phyloP scores from a whole-genome alignment of 2,329 filamentous ascomycete genomes.

The Aureobasidium mangrovei region DNA sequence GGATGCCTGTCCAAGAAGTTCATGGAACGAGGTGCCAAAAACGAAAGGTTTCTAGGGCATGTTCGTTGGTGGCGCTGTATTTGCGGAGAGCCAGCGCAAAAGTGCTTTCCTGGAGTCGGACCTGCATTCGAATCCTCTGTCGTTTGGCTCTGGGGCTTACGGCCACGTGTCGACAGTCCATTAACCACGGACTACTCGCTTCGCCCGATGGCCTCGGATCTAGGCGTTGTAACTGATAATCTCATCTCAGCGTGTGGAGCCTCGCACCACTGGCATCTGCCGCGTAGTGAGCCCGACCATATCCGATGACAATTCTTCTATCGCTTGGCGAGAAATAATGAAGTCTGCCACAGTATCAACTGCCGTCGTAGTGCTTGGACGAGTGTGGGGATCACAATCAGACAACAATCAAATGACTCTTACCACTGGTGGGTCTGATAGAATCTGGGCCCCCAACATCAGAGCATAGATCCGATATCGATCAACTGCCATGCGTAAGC shows the following conservation, averaged over 20 bases:
- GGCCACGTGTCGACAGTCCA: conserved; percentile 6
- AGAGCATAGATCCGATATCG: not conserved
- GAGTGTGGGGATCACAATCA: conserved; percentile 6
- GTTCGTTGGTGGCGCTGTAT: not conserved
- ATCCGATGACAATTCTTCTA: conserved; percentile 8
- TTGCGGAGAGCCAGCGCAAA: conserved; percentile 3
- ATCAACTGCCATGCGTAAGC: no score
- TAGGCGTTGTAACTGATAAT: conserved; percentile 12
- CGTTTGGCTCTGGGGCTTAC: conserved; percentile 6
- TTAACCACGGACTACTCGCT: not conserved
- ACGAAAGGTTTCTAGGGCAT: not conserved
- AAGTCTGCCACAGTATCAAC: not conserved
- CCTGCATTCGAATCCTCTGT: conserved; percentile 7
- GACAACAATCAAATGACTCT: not conserved
- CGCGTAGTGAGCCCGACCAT: not conserved
- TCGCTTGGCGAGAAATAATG: not conserved
- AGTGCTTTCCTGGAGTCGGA: not conserved
- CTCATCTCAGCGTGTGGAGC: conserved; percentile 5
- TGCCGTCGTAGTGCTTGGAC: not conserved
- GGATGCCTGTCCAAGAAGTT: not conserved
- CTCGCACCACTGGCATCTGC: conserved; percentile 8
- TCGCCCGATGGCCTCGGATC: conserved; percentile 4
- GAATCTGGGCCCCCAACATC: not conserved
- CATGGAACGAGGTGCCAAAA: not conserved
- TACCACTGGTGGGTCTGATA: not conserved